Evolutionary conservation across 148 eudicot genomes (phyloP).

Genomic region (Camellia lanceoleosa): DNA sequence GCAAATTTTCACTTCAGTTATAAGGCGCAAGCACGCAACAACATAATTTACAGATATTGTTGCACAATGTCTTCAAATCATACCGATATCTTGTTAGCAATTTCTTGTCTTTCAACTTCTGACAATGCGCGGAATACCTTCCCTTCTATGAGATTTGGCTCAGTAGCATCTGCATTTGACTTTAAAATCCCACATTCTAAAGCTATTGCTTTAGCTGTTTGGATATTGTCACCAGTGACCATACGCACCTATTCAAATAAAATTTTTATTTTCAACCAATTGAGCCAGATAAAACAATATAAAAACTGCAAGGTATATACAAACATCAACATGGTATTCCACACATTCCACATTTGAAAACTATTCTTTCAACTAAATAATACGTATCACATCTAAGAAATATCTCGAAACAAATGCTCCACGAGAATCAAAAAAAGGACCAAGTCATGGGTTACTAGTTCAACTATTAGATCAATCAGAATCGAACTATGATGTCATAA

Average conservation of each 20-base stretch:
- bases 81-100: constrained; percentile 81
- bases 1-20: neutral
- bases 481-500: no score
- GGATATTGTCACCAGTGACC: constrained; percentile 97
- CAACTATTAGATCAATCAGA: no score
- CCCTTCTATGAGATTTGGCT: constrained; percentile 86
- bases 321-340: neutral
- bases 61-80: constrained; percentile 2
- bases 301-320: neutral
- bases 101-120: constrained; percentile 55
- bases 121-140: constrained; percentile 63
- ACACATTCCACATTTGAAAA: neutral
- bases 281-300: neutral
- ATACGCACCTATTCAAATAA: constrained; percentile 65
- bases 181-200: constrained; percentile 89
- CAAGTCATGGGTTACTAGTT: no score
- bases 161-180: constrained; percentile 74
- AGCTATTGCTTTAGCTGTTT: constrained; percentile 94
- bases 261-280: neutral
- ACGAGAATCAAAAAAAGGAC: no score
- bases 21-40: neutral
- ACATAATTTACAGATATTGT: neutral
- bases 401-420: no score
- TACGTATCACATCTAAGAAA: no score
- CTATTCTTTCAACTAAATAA: no score